A percentile compares a stretch with the other conserved stretches of the same genome.
These are phyloP conservation scores for Solanum tacnaense DNA, from an alignment of 257 asterid species.

Conservation along the genomic window DNA sequence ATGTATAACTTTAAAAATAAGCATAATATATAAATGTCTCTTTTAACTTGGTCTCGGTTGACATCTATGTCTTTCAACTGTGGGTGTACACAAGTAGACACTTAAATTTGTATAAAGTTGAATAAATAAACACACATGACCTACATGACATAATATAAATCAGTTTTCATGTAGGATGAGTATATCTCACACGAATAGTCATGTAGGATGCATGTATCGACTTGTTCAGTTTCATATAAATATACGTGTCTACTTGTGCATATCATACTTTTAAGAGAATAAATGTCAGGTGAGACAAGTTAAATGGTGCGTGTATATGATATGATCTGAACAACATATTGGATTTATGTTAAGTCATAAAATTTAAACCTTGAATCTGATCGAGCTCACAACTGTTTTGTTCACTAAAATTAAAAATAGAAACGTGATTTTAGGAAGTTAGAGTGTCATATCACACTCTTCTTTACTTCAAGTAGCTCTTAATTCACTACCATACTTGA, in stretches of 20 bases:
- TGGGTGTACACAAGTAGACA: background rate
- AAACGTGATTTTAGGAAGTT: background rate
- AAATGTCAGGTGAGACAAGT: background rate
- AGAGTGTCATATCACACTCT: background rate
- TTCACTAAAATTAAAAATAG: background rate
- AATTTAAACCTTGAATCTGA: background rate
- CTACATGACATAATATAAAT: no score
- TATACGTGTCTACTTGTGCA: background rate
- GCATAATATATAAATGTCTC: no score
- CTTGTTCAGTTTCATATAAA: background rate
- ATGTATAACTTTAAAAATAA: background rate
- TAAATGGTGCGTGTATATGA: background rate
- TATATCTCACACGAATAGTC: background rate
- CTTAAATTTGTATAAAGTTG: background rate
- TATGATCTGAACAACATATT: background rate
- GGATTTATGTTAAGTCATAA: background rate
- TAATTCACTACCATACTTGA: background rate
- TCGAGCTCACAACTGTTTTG: background rate
- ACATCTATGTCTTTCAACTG: background rate
- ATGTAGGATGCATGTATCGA: background rate
- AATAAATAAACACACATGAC: no score
- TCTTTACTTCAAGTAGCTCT: background rate
- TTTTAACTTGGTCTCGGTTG: background rate
- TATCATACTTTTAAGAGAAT: background rate
- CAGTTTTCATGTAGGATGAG: rapidly evolving